These are phyloP conservation scores for Talaromyces sp. DNA, from an alignment of 2,329 filamentous ascomycete genomes.

Conservation along the genomic window DNA sequence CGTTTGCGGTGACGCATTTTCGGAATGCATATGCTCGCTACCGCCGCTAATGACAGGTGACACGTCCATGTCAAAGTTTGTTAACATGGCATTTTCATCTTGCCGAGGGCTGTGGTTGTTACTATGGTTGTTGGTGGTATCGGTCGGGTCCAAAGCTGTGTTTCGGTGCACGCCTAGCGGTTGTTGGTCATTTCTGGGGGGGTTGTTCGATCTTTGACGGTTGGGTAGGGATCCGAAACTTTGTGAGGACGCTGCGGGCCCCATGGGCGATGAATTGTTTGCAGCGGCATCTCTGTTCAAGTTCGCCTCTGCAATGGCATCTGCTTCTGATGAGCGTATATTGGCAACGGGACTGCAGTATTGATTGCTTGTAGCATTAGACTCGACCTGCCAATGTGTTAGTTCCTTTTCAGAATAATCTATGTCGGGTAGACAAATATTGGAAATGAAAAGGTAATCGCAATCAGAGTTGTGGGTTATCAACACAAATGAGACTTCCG, in stretches of 20 bases:
- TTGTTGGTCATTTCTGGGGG: neutral
- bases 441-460: neutral
- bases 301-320: neutral
- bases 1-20: conserved; percentile 38
- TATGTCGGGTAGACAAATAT: neutral
- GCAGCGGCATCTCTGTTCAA: neutral
- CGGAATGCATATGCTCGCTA: conserved; percentile 33
- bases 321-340: neutral
- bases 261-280: conserved; percentile 13
- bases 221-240: conserved; percentile 27
- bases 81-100: conserved; percentile 17
- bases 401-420: neutral
- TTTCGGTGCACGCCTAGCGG: neutral
- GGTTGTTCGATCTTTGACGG: conserved; percentile 25
- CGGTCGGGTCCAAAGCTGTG: neutral
- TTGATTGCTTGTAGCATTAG: neutral
- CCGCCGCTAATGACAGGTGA: conserved; percentile 31
- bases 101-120: conserved; percentile 13
- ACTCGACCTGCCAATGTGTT: neutral
- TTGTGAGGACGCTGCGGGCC: conserved; percentile 8
- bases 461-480: conserved; percentile 67
- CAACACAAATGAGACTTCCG: conserved; percentile 60
- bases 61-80: conserved; percentile 35
- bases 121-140: conserved; percentile 14
- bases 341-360: neutral